These are phyloP conservation scores for Termitomyces sp. DNA, from an alignment of 768 basidiomycete species.

Conservation along the genomic window DNA sequence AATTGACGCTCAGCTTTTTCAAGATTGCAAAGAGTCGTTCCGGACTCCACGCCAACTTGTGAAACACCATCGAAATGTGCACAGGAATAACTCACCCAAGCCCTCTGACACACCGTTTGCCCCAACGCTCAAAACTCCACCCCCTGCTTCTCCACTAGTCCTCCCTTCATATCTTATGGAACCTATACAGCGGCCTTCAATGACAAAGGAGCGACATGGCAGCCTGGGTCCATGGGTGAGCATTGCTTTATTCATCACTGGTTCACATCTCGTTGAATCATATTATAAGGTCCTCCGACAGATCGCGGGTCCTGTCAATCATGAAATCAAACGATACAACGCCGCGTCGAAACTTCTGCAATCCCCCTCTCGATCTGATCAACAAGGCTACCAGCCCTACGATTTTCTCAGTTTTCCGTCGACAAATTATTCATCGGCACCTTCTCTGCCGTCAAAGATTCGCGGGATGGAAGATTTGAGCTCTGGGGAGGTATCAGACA, in stretches of 20 bases:
- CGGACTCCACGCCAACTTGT: conserved; percentile 40
- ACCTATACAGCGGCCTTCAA: conserved; percentile 36
- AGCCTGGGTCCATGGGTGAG: conserved; percentile 50
- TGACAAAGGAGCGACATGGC: conserved; percentile 48
- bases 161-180: conserved; percentile 50
- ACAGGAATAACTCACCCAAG: conserved; percentile 30
- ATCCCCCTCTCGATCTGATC: conserved; percentile 17
- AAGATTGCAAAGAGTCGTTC: conserved; percentile 53
- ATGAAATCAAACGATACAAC: conserved; percentile 38
- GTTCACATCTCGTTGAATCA: conserved; percentile 1
- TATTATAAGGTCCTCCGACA: conserved; percentile 18
- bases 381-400: conserved; percentile 32
- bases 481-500: conserved; percentile 41
- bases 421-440: conserved; percentile 32
- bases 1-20: background rate
- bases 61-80: conserved; percentile 41
- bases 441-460: conserved; percentile 34
- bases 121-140: conserved; percentile 24
- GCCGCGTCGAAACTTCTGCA: conserved; percentile 32
- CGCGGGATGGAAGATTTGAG: conserved; percentile 40
- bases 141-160: conserved; percentile 30
- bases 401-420: conserved; percentile 44
- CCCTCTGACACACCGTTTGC: conserved; percentile 26
- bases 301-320: conserved; percentile 22
- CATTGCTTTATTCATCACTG: background rate